Evolutionary conservation across 495 filamentous ascomycete genomes (phyloP).

Genomic region (Penicillium taxi): DNA sequence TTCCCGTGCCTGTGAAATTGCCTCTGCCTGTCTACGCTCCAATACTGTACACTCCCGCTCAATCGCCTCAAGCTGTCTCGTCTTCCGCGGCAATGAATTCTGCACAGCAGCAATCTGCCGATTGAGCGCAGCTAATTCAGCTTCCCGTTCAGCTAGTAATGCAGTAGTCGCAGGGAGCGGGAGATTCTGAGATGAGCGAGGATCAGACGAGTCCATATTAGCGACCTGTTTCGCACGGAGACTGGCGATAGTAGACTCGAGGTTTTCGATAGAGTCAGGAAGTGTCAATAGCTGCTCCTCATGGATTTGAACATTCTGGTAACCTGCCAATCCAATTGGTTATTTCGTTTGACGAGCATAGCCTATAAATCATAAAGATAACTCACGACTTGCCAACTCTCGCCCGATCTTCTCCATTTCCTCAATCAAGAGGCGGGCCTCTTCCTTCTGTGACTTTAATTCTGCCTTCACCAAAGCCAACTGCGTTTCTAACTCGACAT

Average conservation of each 20-base stretch:
- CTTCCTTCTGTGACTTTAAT: constrained; percentile 69
- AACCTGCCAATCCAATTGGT: no score
- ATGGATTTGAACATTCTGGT: constrained; percentile 59
- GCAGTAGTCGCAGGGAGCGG: constrained; percentile 33
- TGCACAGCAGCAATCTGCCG: constrained; percentile 59
- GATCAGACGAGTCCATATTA: constrained; percentile 25
- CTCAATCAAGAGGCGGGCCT: constrained; percentile 63
- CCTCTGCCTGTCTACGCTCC: constrained; percentile 61
- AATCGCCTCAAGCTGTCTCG: constrained; percentile 61
- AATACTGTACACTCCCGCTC: constrained; percentile 63
- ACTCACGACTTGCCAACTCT: constrained; percentile 46
- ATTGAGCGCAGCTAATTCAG: constrained; percentile 56
- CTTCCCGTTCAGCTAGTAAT: constrained; percentile 47
- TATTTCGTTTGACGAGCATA: no score
- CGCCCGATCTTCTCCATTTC: constrained; percentile 62
- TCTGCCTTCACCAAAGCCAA: constrained; percentile 64
- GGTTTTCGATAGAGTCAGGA: constrained; percentile 52
- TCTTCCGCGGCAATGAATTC: constrained; percentile 58
- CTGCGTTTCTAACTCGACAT: constrained; percentile 66
- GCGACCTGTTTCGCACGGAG: constrained; percentile 43
- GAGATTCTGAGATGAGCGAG: constrained; percentile 34
- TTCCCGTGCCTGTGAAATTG: constrained; percentile 64
- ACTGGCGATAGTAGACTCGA: constrained; percentile 51
- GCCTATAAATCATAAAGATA: no score
- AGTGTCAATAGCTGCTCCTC: constrained; percentile 49